Conservation (phyloP, 768 basidiomycete species). For the Tremella yokohamensis region DNA sequence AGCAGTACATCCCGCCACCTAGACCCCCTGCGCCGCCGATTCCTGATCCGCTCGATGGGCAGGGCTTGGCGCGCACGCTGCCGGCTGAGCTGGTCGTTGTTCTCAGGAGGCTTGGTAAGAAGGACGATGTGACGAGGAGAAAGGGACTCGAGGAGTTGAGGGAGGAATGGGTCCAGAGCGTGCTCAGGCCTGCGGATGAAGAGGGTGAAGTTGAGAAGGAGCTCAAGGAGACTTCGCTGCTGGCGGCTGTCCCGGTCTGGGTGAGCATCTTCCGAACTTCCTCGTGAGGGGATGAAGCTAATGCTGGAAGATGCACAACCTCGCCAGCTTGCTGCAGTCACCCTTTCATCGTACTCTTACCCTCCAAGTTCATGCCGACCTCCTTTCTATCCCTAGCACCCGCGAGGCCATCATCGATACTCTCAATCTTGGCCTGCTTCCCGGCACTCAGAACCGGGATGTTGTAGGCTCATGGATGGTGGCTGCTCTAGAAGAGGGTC, state of each 20-base stretch:
- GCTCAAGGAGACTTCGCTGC: constrained; percentile 55
- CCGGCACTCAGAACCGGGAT: constrained; percentile 48
- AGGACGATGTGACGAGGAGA: constrained; percentile 76
- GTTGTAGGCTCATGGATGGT: constrained; percentile 50
- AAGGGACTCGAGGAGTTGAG: constrained; percentile 82
- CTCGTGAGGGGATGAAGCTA: not conserved
- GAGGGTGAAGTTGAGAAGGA: constrained; percentile 54
- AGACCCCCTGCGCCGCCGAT: constrained; percentile 55
- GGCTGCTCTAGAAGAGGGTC: constrained; percentile 47
- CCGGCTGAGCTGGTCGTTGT: constrained; percentile 80
- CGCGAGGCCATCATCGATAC: constrained; percentile 50
- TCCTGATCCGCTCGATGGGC: constrained; percentile 81
- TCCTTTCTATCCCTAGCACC: constrained; percentile 60
- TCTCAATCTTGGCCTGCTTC: constrained; percentile 40
- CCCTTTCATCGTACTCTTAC: constrained; percentile 67
- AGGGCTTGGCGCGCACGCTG: constrained; percentile 68
- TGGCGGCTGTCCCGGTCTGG: constrained; percentile 72
- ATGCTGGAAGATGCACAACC: constrained; percentile 68
- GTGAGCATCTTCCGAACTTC: constrained; percentile 52
- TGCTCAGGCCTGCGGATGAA: constrained; percentile 51
- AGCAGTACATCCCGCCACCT: constrained; percentile 79
- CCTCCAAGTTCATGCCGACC: constrained; percentile 63
- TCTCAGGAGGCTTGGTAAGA: constrained; percentile 77
- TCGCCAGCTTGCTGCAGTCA: constrained; percentile 75
- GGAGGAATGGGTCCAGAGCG: constrained; percentile 63